Base-by-base conservation (phyloP, 2,329 filamentous ascomycete species). In the Alternaria brassicicola region DNA sequence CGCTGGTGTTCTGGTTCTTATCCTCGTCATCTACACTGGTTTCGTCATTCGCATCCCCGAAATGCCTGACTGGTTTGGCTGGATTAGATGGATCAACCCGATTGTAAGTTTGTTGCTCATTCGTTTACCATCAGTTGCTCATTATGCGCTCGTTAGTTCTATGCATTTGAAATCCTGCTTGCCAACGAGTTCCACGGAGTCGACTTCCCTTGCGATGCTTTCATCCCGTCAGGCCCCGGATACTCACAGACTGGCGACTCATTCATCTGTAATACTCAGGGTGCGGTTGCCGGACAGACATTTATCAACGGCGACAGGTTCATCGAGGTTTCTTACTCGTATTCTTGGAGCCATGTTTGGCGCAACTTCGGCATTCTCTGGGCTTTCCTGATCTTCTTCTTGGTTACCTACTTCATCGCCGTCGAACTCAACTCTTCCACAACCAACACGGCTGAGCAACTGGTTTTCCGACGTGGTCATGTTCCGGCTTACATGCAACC, bases 111-210 rank as follows among this genome's bases (percentile, higher is more conserved):
- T 26, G 23, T 26, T 9, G 13, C 8, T 17, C 39, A 7, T 3
- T 26, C 4, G 6, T 10, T 5, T 26, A 26, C 6, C 21, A 26
- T 42, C 23, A 17, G 6, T 2, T 3, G 15, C 23, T 42, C 15
- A 25, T 21, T 2, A n/a, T n/a, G n/a, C 25, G 2, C 15, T 25
- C 13, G 6, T 13, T 42, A 42, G 39, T 87, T 86, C 3, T 96
- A 95, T 66, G 87, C 87, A 0, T 96, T 95, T 70, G 92, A 96
- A 74, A 83, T 87, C 0, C 80, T 96, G 15, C 87, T 93, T 79
- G 85, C 90, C 57, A 96, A 96, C 75, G 92, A 97, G 75, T 74
- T 77, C 63, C 6, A 76, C 36, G 72, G 72, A 9, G 71, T 71
- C 17, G 38, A 71, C 17, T 76, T 71, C 21, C 57, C 71, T 3